Base-by-base conservation (phyloP, 208 protist genomes). In the Dictyostelium gargantuum region DNA sequence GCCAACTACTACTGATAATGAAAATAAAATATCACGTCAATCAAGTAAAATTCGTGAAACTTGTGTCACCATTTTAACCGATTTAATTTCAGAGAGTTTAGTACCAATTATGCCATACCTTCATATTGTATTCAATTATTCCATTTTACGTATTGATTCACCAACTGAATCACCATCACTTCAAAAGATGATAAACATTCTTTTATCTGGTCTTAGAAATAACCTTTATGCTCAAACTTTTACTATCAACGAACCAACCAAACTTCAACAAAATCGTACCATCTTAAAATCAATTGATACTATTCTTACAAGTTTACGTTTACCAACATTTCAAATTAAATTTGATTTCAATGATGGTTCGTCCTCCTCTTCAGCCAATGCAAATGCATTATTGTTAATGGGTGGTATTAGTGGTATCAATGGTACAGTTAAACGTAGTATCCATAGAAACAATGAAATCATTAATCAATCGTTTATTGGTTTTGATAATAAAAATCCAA, bases 301-400 rank as follows among this genome's bases (percentile, higher is more conserved):
- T 1, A 89, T 89, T 21, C n/a, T 89, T 3, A 89, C 82, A 8
- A 32, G 19, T 13, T 15, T 89, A n/a, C 50, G 82, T 52, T 50
- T 89, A n/a, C 82, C 82, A 38, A 89, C 66, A 40, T 89, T 89
- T 10, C 82, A 89, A 68, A 89, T 89, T 61, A 89, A 89, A 79
- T 89, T 89, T 54, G 74, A 89, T 79, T 89, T 89, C 38, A 44
- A 38, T 40, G 50, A 75, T 29, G 26, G 10, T 13, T 44, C n/a
- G 11, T 42, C 5, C 1, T 6, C 1, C 26, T 1, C 3, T 26
- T 13, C 1, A 9, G 29, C 29, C 38, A 17, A 17, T 56, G 19
- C 23, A 26, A 56, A 23, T 56, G 50, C 17, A n/a, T n/a, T 56
- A 56, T 11, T 56, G 46, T 50, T 50, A n/a, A n/a, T n/a, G n/a